Evolutionary conservation across 2,329 filamentous ascomycete genomes (phyloP).

Genomic region (Teratosphaeria destructans): DNA sequence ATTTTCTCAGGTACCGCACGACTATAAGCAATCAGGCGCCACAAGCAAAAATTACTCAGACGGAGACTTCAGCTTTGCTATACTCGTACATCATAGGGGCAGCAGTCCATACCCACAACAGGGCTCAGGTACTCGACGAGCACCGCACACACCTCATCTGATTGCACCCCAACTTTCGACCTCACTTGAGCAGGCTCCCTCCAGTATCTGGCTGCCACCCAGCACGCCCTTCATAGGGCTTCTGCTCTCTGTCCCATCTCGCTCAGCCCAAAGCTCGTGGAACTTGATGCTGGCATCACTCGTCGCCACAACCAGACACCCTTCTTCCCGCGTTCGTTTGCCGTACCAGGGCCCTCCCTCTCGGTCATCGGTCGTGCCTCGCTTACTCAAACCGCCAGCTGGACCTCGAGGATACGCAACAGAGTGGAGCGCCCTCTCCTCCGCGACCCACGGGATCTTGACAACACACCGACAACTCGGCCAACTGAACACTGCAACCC

Average conservation of each 20-base stretch:
- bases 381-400: conserved; percentile 21
- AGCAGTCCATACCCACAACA: background rate
- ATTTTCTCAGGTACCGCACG: background rate
- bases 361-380: background rate
- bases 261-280: conserved; percentile 71
- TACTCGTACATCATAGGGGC: background rate
- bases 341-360: conserved; percentile 40
- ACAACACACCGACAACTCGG: conserved; percentile 79
- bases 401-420: conserved; percentile 67
- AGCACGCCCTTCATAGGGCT: conserved; percentile 38
- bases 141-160: conserved; percentile 19
- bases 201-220: conserved; percentile 76
- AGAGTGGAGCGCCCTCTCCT: conserved; percentile 75
- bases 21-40: background rate
- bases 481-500: conserved; percentile 91
- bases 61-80: background rate
- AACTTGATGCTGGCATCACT: conserved; percentile 92
- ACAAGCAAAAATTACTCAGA: background rate
- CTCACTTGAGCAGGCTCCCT: conserved; percentile 70
- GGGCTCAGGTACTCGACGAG: background rate
- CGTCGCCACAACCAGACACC: conserved; percentile 81
- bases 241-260: conserved; percentile 37
- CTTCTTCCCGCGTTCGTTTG: conserved; percentile 55
- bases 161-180: conserved; percentile 45
- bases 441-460: conserved; percentile 71